Percentiles rank a stretch among this genome's conserved stretches.
Conservation (phyloP, 2,329 filamentous ascomycete species). For the Colletotrichum eremochloae region DNA sequence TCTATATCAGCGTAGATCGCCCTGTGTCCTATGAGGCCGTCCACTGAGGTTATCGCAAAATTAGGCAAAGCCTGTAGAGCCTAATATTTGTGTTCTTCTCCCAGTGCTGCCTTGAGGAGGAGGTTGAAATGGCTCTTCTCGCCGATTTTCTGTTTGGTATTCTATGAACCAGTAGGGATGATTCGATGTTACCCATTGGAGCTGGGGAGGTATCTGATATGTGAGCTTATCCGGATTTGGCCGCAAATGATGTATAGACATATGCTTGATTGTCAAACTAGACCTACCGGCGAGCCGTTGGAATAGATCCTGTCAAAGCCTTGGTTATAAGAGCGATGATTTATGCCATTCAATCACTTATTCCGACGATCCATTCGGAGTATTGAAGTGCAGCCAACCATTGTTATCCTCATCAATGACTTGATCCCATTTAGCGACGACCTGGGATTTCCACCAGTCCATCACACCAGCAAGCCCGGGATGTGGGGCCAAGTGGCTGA, state of each 20-base stretch:
- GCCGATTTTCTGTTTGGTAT: too few species aligned
- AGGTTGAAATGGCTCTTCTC: too few species aligned
- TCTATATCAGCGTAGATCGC: too few species aligned
- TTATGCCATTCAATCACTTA: not conserved
- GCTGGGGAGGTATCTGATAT: not conserved
- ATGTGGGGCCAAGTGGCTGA: constrained; percentile 5
- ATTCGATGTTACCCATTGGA: not conserved
- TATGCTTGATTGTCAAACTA: too few species aligned
- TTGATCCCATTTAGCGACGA: not conserved
- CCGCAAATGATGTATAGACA: not conserved
- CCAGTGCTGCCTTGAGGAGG: too few species aligned
- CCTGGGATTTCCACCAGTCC: not conserved
- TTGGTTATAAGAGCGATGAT: too few species aligned
- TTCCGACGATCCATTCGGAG: not conserved
- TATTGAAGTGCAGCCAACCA: not conserved
- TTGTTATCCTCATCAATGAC: too few species aligned
- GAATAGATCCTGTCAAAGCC: not conserved
- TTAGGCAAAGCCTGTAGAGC: too few species aligned
- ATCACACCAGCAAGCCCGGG: constrained; percentile 2
- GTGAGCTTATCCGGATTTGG: not conserved
- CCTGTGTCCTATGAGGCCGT: too few species aligned
- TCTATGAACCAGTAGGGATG: not conserved
- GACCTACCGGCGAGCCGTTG: not conserved
- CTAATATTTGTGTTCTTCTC: too few species aligned
- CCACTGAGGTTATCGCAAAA: too few species aligned